Percentiles rank a stretch among this genome's conserved stretches.
phyloP scores from a whole-genome alignment of 306 rosid genomes.

The Glycyrrhiza uralensis region DNA sequence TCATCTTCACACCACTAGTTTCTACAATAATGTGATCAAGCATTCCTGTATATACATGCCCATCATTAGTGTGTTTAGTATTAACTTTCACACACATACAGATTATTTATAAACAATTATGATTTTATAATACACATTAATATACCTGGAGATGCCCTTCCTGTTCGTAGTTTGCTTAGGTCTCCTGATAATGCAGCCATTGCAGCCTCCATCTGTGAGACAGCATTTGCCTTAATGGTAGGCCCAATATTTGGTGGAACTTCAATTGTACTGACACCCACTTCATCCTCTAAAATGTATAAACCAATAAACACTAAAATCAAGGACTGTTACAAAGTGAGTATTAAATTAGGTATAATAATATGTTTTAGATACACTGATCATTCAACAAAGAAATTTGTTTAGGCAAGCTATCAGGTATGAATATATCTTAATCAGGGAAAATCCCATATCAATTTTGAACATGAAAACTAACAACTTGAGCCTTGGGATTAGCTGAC shows the following conservation, averaged over 20 bases:
- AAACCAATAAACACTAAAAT: constrained; percentile 1
- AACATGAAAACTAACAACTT: background rate
- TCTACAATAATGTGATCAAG: constrained; percentile 95
- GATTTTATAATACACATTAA: background rate
- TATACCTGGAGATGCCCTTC: constrained; percentile 93
- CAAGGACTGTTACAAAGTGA: background rate
- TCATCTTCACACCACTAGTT: constrained; percentile 72
- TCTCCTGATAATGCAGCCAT: constrained; percentile 69
- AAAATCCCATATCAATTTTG: background rate
- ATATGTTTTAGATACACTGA: background rate
- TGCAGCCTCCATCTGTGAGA: constrained; percentile 83
- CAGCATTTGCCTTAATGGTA: constrained; percentile 59
- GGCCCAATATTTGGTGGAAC: constrained; percentile 65
- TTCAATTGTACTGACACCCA: constrained; percentile 45
- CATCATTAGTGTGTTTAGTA: background rate
- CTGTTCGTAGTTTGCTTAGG: constrained; percentile 72
- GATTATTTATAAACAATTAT: background rate
- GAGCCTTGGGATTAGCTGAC: background rate
- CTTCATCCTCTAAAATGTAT: constrained; percentile 61
- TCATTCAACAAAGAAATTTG: background rate
- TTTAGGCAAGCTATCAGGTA: background rate
- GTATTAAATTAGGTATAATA: background rate
- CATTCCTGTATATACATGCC: constrained; percentile 62
- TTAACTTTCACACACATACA: background rate
- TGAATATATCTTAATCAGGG: background rate